Conservation (phyloP, 2,329 filamentous ascomycete genomes). For the Ceratocystis albifundus region DNA sequence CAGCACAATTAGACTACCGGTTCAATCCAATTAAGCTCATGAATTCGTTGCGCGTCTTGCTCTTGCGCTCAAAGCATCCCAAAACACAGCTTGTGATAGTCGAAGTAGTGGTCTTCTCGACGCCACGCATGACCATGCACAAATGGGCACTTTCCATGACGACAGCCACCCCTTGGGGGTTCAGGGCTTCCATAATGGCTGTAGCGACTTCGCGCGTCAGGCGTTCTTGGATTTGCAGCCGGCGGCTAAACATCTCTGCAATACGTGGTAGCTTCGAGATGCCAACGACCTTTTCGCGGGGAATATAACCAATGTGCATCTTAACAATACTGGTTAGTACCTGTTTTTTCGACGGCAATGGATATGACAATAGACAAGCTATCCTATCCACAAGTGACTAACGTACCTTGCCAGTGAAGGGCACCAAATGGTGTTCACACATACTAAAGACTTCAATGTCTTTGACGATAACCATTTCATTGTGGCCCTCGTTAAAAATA, state of each 20-base stretch:
- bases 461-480: constrained; percentile 95
- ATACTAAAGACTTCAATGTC: constrained; percentile 92
- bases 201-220: constrained; percentile 93
- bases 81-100: constrained; percentile 96
- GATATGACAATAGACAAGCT: background rate
- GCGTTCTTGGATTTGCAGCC: constrained; percentile 91
- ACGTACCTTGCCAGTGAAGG: constrained; percentile 81
- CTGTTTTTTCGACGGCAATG: background rate
- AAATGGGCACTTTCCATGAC: constrained; percentile 96
- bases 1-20: constrained; percentile 18
- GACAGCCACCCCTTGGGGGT: constrained; percentile 88
- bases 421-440: constrained; percentile 95
- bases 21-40: constrained; percentile 65
- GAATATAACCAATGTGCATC: constrained; percentile 99
- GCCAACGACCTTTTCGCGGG: constrained; percentile 78
- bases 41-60: constrained; percentile 93
- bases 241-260: constrained; percentile 89
- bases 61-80: constrained; percentile 85
- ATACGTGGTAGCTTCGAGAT: constrained; percentile 92
- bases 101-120: constrained; percentile 74
- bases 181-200: constrained; percentile 82
- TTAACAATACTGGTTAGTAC: constrained; percentile 30
- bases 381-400: background rate
- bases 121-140: constrained; percentile 99
- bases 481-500: constrained; percentile 92